These are phyloP conservation scores for Kodamaea hsintzibuensis DNA, from an alignment of 805 yeast species.

Conservation along the genomic window DNA sequence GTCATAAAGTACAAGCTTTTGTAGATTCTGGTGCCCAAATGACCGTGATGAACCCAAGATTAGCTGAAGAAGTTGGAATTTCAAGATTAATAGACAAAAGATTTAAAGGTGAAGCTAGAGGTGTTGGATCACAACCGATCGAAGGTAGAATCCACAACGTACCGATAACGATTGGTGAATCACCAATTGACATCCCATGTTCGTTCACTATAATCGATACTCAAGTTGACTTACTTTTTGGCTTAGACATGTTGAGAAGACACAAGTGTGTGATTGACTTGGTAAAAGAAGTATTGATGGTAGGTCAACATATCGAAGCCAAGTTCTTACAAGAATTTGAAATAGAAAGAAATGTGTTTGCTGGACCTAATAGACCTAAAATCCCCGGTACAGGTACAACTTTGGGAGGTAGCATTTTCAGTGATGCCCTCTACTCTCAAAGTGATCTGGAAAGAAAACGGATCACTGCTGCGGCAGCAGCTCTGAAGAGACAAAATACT, in stretches of 20 bases:
- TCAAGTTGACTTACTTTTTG: conserved; percentile 72
- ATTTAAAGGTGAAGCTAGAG: conserved; percentile 79
- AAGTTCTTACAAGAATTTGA: conserved; percentile 74
- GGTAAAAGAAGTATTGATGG: conserved; percentile 57
- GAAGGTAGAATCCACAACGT: conserved; percentile 87
- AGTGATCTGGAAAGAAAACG: background rate
- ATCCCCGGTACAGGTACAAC: conserved; percentile 1
- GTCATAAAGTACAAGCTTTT: conserved; percentile 81
- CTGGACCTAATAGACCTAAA: conserved; percentile 6
- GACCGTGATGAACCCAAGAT: conserved; percentile 75
- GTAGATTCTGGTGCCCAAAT: conserved; percentile 96
- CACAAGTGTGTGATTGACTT: conserved; percentile 84
- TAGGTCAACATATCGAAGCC: conserved; percentile 71
- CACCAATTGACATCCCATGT: conserved; percentile 40
- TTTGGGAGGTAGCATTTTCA: conserved; percentile 8
- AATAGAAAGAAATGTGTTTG: conserved; percentile 41
- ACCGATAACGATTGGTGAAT: conserved; percentile 72
- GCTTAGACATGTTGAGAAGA: conserved; percentile 87
- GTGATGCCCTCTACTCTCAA: conserved; percentile 6
- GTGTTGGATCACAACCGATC: conserved; percentile 83
- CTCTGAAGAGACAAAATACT: conserved; percentile 12
- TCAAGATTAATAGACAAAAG: conserved; percentile 75
- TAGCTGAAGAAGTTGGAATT: conserved; percentile 74
- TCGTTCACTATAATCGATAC: conserved; percentile 56
- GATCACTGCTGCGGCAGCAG: conserved; percentile 14